These are phyloP conservation scores for Mediolabrus comicus DNA, from an alignment of 108 stramenopile genomes.

Conservation along the genomic window DNA sequence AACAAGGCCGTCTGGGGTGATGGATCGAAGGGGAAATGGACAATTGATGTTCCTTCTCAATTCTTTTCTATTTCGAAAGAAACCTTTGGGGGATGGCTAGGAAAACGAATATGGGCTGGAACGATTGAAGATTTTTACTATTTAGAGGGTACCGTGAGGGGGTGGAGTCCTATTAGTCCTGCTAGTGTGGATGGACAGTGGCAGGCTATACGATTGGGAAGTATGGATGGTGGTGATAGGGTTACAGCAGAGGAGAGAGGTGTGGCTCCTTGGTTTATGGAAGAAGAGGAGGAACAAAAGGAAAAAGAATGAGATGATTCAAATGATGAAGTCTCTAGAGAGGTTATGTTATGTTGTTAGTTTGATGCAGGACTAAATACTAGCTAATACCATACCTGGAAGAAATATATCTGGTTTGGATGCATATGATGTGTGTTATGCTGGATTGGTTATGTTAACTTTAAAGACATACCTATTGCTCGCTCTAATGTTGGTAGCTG, in stretches of 20 bases:
- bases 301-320: slow-evolving; percentile 10
- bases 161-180: slow-evolving; percentile 74
- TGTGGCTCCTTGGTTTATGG: slow-evolving; percentile 73
- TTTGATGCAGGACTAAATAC: too few relatives aligned
- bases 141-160: slow-evolving; percentile 76
- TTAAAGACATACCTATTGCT: too few relatives aligned
- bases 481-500: too few relatives aligned
- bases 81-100: slow-evolving; percentile 49
- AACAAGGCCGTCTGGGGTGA: slow-evolving; percentile 81
- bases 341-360: too few relatives aligned
- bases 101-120: slow-evolving; percentile 82
- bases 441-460: too few relatives aligned
- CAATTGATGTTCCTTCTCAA: slow-evolving; percentile 69
- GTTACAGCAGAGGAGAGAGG: slow-evolving; percentile 78
- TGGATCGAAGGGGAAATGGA: slow-evolving; percentile 68
- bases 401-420: too few relatives aligned
- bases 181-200: slow-evolving; percentile 80
- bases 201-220: slow-evolving; percentile 78
- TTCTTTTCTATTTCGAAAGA: slow-evolving; percentile 75
- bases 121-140: slow-evolving; percentile 81
- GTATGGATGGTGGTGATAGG: slow-evolving; percentile 27
- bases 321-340: too few relatives aligned
- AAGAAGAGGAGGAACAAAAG: slow-evolving; percentile 38
- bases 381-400: too few relatives aligned
- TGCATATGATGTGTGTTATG: too few relatives aligned